Evolutionary conservation across 2,329 filamentous ascomycete species (phyloP), one percentile per base, ranked within the genome.

Genomic region (Celoporthe dispersa): DNA sequence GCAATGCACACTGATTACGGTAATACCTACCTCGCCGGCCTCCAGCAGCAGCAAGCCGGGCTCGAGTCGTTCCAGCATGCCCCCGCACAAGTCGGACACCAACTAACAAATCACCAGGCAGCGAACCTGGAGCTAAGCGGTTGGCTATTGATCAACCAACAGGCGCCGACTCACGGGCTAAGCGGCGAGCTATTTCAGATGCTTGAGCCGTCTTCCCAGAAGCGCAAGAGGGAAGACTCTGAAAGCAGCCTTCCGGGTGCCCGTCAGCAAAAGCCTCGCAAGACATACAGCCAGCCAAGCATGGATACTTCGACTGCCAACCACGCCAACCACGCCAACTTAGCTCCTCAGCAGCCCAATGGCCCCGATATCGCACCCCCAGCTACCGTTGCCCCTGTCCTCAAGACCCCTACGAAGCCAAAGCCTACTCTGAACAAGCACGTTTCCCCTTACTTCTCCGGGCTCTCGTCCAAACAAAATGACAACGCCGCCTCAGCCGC

Each of bases 291-390:
- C 25, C 39, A 33, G 19, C 25, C 41, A 12, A 33, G 62, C 16
- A 44, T 48, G 39, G 16, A 35, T 51, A 22, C 16, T 19, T 73
- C 82, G 84, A 69, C 84, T 83, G 53, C 80, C 81, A 39, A 77
- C 81, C 76, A 79, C 80, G 77, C 80, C 81, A 39, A 77, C 81
- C 76, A 79, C 80, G 77, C 76, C 79, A 79, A 77, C 70, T 82
- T 76, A 74, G 78, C 76, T 77, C 77, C 76, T 79, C 73, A 77
- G 77, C 73, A 77, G 77, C 25, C 39, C 44, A 53, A 22, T 28
- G 31, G 25, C 48, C 22, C 48, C 39, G 48, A 59, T 16, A 60
- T 31, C 22, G 44, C 67, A n/a, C 44, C 41, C 3, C 39, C 53
- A 48, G 68, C 57, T 51, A 48, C 65, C 4, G 64, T 64, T 37